Base-by-base conservation (phyloP, 2,329 filamentous ascomycete genomes). In the Cercospora sojina region DNA sequence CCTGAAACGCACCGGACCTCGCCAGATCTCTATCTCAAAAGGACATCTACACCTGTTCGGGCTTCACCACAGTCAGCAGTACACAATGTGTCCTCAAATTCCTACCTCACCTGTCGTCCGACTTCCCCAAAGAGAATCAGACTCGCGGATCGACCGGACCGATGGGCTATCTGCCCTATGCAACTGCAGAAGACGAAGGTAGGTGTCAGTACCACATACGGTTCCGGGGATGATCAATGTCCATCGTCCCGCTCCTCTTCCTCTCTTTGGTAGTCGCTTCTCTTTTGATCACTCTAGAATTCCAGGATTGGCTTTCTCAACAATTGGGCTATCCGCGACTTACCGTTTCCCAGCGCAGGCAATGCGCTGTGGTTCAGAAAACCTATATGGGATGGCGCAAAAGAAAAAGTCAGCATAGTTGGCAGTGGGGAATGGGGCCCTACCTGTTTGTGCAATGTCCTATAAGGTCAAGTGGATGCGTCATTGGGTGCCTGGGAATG, bases 1-100 rank as follows among this genome's bases (percentile, higher is more conserved):
- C 56, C 32, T 29, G 23, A 51, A 62, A 62, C 43, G 43, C n/a
- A 62, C 59, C 32, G 59, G 59, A 62, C 59, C 59, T 62, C 27
- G 35, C 59, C 58, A 27, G 35, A 49, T 49, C 43, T 49, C 43
- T 49, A 49, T 49, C 43, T 43, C 12, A 13, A 32, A 5, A 38
- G 3, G 25, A 16, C 16, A 49, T 49, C 43, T 49, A 49, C 43
- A 49, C 43, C 12, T 23, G 20, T 13, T n/a, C n/a, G n/a, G n/a
- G 43, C 25, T 38, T 47, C 41, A 47, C 41, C 41, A 47, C 18
- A 31, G 41, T 47, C 18, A 23, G 41, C 18, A 23, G 41, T 23
- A 47, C n/a, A n/a, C n/a, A n/a, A n/a, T n/a, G n/a, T n/a, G n/a
- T n/a, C n/a, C n/a, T n/a, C n/a, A n/a, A n/a, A n/a, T n/a, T n/a